These are phyloP conservation scores for Podaxis mareebaensis DNA, from an alignment of 768 basidiomycete genomes.

Conservation along the genomic window DNA sequence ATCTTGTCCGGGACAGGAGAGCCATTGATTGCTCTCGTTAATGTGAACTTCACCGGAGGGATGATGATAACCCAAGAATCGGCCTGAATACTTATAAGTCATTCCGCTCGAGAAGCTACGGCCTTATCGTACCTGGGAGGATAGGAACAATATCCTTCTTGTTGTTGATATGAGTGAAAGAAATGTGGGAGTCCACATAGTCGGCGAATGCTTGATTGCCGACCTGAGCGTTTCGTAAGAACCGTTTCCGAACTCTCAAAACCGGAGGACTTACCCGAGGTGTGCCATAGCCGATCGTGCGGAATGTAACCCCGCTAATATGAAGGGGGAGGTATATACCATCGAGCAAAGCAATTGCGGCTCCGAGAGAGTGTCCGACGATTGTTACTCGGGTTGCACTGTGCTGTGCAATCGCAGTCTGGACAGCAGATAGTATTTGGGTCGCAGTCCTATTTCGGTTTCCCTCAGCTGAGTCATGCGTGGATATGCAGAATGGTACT, in stretches of 20 bases:
- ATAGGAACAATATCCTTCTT: slow-evolving; percentile 31
- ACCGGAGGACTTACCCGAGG: slow-evolving; percentile 35
- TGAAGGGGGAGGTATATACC: slow-evolving; percentile 55
- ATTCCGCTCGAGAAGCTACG: not conserved
- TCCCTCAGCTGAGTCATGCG: not conserved
- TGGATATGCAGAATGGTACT: slow-evolving; percentile 9
- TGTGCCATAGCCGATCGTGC: slow-evolving; percentile 41
- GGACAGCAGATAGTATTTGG: slow-evolving; percentile 39
- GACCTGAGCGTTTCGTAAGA: slow-evolving; percentile 25
- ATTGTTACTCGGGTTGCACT: slow-evolving; percentile 36
- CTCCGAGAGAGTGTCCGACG: slow-evolving; percentile 46
- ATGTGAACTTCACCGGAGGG: slow-evolving; percentile 45
- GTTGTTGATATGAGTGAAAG: slow-evolving; percentile 26
- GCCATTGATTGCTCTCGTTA: slow-evolving; percentile 27
- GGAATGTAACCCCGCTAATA: slow-evolving; percentile 40
- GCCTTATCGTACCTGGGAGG: slow-evolving; percentile 25
- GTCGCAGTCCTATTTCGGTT: slow-evolving; percentile 36
- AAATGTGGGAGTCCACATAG: slow-evolving; percentile 26
- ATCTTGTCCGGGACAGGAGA: slow-evolving; percentile 28
- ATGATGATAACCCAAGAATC: slow-evolving; percentile 41
- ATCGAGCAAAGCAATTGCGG: slow-evolving; percentile 55
- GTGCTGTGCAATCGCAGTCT: slow-evolving; percentile 34
- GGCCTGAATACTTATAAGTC: slow-evolving; percentile 45
- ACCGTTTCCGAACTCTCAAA: not conserved
- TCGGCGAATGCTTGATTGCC: slow-evolving; percentile 36